Base-by-base conservation (phyloP, 169 alveolate species). In the Eimeria zaria region DNA sequence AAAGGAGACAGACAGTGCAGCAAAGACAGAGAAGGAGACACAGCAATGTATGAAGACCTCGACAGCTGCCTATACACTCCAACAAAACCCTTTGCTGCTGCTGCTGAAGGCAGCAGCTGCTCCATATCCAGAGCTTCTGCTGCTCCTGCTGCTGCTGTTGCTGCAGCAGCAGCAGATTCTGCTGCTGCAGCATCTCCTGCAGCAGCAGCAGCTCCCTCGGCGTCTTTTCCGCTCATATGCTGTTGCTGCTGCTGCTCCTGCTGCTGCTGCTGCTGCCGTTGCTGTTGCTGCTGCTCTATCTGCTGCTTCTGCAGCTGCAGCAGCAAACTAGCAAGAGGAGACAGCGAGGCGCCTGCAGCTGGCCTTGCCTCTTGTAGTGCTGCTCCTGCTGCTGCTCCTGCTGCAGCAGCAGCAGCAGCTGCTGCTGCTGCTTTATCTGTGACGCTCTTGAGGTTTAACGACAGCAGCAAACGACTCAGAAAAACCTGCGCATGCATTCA, bases 301-400 rank as follows among this genome's bases (percentile, higher is more conserved):
- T n/a, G n/a, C n/a, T n/a, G n/a, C n/a, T n/a, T 16, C 78, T 67
- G 78, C 78, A 67, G 78, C 78, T 67, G 78, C 46, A 67, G 33
- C 33, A 67, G 78, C 78, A 67, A n/a, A n/a, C 46, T n/a, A 33
- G 78, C 78, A 9, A 67, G 41, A 3, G 78, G 78, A 67, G 78
- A 27, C 78, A 67, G 20, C 33, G 78, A 67, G 33, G 78, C 78
- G 0, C 78, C 78, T 2, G 36, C 78, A 16, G 36, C 11, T 16
- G 78, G 20, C 33, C 20, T 16, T 33, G 46, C 16, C 78, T 67
- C 8, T 27, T 67, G 78, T 20, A 53, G 11, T 53, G 62, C 62
- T 33, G 46, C 16, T 33, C 78, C 78, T 67, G 78, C 78, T 67
- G 78, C 78, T 67, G 78, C 78, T 67, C 41, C 41, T 67, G 78